phyloP scores from a whole-genome alignment of 768 basidiomycete species.

The Pholiota microspora region DNA sequence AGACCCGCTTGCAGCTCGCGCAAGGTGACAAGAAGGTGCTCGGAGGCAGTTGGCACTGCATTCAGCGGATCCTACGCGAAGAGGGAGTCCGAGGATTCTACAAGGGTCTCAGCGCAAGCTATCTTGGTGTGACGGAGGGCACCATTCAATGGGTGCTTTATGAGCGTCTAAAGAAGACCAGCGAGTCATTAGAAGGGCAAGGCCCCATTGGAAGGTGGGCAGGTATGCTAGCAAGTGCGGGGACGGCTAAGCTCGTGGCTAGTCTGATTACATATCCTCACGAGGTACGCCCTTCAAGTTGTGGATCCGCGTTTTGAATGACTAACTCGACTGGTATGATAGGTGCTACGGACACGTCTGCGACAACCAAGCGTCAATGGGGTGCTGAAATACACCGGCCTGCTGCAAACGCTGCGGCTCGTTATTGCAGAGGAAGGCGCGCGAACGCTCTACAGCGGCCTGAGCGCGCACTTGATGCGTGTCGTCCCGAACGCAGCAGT shows the following conservation, averaged over 20 bases:
- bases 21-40: slow-evolving; percentile 28
- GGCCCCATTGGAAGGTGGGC: slow-evolving; percentile 67
- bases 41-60: slow-evolving; percentile 58
- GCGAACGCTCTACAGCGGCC: slow-evolving; percentile 83
- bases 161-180: slow-evolving; percentile 82
- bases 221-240: slow-evolving; percentile 87
- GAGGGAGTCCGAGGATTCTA: slow-evolving; percentile 91
- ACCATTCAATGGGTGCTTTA: slow-evolving; percentile 98
- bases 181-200: slow-evolving; percentile 47
- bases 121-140: slow-evolving; percentile 93
- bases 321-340: background rate
- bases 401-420: slow-evolving; percentile 79
- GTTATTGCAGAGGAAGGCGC: slow-evolving; percentile 91
- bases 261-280: slow-evolving; percentile 97
- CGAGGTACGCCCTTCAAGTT: slow-evolving; percentile 56
- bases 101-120: slow-evolving; percentile 92
- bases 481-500: slow-evolving; percentile 97
- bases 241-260: slow-evolving; percentile 90
- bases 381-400: slow-evolving; percentile 79
- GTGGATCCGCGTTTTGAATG: slow-evolving; percentile 3
- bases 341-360: slow-evolving; percentile 91
- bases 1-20: slow-evolving; percentile 87
- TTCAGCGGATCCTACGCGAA: slow-evolving; percentile 70
- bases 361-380: slow-evolving; percentile 84
- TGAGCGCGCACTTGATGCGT: slow-evolving; percentile 93